Base-by-base conservation (phyloP, 352 stramenopile genomes). In the Phytophthora crassamura region DNA sequence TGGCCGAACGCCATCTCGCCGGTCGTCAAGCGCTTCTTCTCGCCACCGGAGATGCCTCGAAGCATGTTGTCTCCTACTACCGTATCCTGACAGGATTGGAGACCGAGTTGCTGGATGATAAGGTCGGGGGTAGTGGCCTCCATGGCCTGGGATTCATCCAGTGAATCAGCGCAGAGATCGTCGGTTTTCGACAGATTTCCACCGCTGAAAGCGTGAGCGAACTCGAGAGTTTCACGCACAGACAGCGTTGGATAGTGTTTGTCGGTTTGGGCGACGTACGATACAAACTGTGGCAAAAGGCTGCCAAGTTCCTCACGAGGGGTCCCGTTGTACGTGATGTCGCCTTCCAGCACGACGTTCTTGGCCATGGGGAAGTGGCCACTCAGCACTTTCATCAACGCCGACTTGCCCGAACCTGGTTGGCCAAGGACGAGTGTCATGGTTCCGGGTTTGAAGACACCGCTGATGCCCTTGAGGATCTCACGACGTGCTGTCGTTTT, bases 21-120 rank as follows among this genome's bases (percentile, higher is more conserved):
- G n/a, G n/a, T n/a, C n/a, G n/a, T n/a, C n/a, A n/a, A n/a, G n/a
- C n/a, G n/a, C n/a, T n/a, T 89, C 39, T 80, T 72, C 47, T 93
- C 80, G 5, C 82, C 84, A 5, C 84, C 84, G 35, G 72, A 90
- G 30, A 96, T 73, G 6, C 77, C 78, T 30, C 78, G 66, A 10
- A 85, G 18, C 60, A 86, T 79, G 15, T 64, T 65, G 50, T 80
- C 72, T 2, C 78, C 78, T 34, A 74, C 66, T 20, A 67, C 28
- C 1, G 65, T 74, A 12, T 74, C 38, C 10, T 59, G 47, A 36
- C 59, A 77, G 48, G 65, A 61, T 18, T 69, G 54, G 9, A 88
- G 66, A 7, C 78, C 72, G 3, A 79, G 56, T 25, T 64, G 60
- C 30, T 71, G 54, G 10, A 69, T 41, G 3, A 80, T 50, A 18